Percentiles rank a stretch among this genome's conserved stretches.
Conservation (phyloP, 2,329 filamentous ascomycete species). For the Colletotrichum eleusines region DNA sequence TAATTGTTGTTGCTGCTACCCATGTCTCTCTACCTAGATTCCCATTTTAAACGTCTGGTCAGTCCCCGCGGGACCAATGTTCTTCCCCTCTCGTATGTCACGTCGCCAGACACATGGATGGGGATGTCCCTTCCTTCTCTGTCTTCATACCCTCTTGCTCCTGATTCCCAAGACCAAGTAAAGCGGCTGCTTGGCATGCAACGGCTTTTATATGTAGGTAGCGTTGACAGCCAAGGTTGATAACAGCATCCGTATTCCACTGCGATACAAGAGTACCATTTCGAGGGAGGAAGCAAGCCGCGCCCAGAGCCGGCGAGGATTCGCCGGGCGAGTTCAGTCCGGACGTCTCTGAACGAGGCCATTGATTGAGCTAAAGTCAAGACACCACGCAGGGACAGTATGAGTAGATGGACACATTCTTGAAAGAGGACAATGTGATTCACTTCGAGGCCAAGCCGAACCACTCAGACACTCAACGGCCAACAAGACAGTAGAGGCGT, state of each 20-base stretch:
- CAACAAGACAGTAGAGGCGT: not conserved
- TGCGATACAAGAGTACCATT: not conserved
- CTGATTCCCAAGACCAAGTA: not conserved
- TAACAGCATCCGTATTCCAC: not conserved
- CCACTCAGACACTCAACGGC: not conserved
- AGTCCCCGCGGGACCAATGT: not conserved
- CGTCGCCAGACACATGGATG: not conserved
- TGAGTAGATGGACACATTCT: not conserved
- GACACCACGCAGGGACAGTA: not conserved
- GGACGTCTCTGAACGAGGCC: not conserved
- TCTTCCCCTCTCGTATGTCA: not conserved
- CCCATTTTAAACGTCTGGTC: not conserved
- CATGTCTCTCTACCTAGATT: not conserved
- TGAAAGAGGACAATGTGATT: not conserved
- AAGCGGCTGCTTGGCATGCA: not conserved
- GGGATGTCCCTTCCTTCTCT: not conserved
- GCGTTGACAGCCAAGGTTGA: not conserved
- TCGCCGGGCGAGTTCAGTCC: not conserved
- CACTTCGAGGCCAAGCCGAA: not conserved
- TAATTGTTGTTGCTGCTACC: not conserved
- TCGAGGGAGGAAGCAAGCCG: not conserved
- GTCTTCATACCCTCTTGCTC: not conserved
- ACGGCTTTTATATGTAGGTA: not conserved
- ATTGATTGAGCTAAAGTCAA: not conserved
- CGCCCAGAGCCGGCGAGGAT: constrained; percentile 3